These are phyloP conservation scores for Cryphonectria carpinicola DNA, from an alignment of 2,329 filamentous ascomycete genomes.

Conservation along the genomic window DNA sequence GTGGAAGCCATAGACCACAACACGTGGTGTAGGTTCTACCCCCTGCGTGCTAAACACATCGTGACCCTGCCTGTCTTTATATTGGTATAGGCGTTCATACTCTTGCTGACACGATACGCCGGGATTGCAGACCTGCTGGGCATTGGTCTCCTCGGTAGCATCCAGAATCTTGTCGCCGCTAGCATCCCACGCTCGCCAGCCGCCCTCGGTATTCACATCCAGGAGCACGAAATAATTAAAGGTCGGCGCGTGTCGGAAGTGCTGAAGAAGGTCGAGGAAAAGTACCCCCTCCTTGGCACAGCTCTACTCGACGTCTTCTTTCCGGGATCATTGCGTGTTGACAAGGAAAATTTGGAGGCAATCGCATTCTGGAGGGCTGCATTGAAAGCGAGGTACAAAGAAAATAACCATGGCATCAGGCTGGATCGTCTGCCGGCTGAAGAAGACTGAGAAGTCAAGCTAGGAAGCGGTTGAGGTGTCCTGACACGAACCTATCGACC, in stretches of 20 bases:
- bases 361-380: neutral
- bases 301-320: neutral
- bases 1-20: too few species aligned
- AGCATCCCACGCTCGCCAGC: too few species aligned
- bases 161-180: neutral
- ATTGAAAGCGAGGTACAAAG: neutral
- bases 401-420: neutral
- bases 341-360: neutral
- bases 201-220: neutral
- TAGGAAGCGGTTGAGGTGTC: neutral
- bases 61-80: too few species aligned
- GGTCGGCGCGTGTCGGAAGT: neutral
- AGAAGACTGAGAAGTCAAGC: neutral
- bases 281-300: neutral
- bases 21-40: too few species aligned
- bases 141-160: neutral
- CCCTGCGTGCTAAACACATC: too few species aligned
- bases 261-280: neutral
- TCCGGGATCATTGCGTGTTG: neutral
- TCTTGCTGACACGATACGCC: too few species aligned
- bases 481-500: neutral
- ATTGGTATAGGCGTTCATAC: too few species aligned
- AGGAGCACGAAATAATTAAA: neutral
- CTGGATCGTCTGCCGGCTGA: neutral
- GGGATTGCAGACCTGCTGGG: too few species aligned